Base-by-base conservation (phyloP, 202 grass and related monocot species). In the Eragrostis tef region DNA sequence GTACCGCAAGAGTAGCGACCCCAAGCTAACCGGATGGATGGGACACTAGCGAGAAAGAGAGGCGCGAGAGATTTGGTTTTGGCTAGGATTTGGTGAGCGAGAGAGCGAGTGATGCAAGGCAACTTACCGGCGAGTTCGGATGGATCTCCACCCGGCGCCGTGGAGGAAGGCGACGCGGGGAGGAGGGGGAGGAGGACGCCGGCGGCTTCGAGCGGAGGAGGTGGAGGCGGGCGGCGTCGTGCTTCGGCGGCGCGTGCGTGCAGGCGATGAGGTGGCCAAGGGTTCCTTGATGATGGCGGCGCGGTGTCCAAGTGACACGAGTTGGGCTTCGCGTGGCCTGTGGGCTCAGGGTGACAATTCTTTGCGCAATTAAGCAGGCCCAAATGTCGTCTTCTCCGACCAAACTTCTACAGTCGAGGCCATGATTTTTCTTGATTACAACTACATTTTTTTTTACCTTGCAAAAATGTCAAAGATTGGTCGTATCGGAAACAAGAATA, bases 171-270 rank as follows among this genome's bases (percentile, higher is more conserved):
- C 31, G 22, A 36, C 9, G 20, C 2, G 9, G 7, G 77, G 20
- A 67, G 31, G 48, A 43, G 20, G 31, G 5, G 17, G 61, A 41
- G 29, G 62, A 11, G 39, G 22, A 5, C 56, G 54, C 12, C 24
- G 65, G 19, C 49, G 50, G 44, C 34, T 15, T 13, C 31, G 49
- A 12, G 47, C 29, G 47, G 27, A 14, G 19, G 15, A 44, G 39
- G 39, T 15, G 29, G 48, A 2, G 11, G 62, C 6, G 24, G 43
- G 11, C 17, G 59, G 22, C 9, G 29, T 39, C 19, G 70, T 14
- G 73, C 21, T 75, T 20, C 74, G 74, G 74, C 46, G 61, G 73
- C 53, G 75, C 76, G 77, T 21, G 75, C n/a, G 47, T 54, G 64
- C n/a, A 36, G 47, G 4, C 1, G 27, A 6, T 22, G 48, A 6